Evolutionary conservation across 164 flowering plant genomes (phyloP).

Genomic region (Berberis vulgaris): DNA sequence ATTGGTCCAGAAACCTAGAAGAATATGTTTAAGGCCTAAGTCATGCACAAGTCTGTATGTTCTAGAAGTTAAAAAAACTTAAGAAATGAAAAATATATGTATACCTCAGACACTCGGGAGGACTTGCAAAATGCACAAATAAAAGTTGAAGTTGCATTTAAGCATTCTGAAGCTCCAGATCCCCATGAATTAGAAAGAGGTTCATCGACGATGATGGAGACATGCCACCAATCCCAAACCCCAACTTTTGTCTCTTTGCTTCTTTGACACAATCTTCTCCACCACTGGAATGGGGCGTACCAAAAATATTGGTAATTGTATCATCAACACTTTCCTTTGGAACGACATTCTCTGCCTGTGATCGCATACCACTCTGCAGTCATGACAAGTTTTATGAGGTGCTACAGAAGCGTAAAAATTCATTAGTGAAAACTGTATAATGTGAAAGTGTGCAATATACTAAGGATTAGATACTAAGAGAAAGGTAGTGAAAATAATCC

Average conservation of each 20-base stretch:
- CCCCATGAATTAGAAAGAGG: slow-evolving; percentile 7
- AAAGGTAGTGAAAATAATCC: no score
- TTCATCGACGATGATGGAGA: slow-evolving; percentile 3
- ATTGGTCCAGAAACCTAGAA: slow-evolving; percentile 51
- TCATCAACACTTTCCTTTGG: slow-evolving; percentile 9
- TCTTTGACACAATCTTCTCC: not conserved
- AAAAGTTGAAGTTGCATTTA: slow-evolving; percentile 3
- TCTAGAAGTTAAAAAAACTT: no score
- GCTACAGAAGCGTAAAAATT: not conserved
- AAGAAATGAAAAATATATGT: not conserved
- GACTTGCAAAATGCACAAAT: slow-evolving; percentile 69
- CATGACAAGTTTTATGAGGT: not conserved
- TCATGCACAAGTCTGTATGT: not conserved
- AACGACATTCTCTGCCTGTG: slow-evolving; percentile 7
- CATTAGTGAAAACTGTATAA: no score
- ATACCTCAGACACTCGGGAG: slow-evolving; percentile 39
- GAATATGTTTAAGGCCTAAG: not conserved
- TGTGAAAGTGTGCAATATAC: no score
- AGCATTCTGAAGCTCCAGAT: slow-evolving; percentile 8
- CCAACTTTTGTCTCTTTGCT: slow-evolving; percentile 15
- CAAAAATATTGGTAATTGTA: slow-evolving; percentile 2
- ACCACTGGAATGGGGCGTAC: slow-evolving; percentile 7
- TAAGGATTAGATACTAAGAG: no score
- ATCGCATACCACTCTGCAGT: slow-evolving; percentile 23
- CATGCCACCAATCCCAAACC: slow-evolving; percentile 2